phyloP scores from a whole-genome alignment of 2,329 filamentous ascomycete species.

The Ophiosphaerella herpotricha region DNA sequence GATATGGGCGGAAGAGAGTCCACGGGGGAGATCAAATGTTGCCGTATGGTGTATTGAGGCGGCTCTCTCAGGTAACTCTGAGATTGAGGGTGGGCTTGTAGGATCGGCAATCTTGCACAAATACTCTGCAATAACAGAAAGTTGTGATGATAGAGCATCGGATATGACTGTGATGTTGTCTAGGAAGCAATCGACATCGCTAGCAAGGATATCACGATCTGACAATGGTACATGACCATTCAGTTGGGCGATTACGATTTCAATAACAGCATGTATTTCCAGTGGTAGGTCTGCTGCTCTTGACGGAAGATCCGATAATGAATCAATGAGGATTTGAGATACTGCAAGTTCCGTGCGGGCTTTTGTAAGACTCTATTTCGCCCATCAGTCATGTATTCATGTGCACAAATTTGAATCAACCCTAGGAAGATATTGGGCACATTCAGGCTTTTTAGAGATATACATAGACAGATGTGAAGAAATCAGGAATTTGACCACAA shows the following conservation, averaged over 20 bases:
- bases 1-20: constrained; percentile 35
- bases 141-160: constrained; percentile 38
- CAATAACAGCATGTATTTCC: constrained; percentile 50
- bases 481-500: too few relatives aligned
- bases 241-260: constrained; percentile 49
- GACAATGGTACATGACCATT: constrained; percentile 39
- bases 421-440: too few relatives aligned
- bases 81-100: constrained; percentile 9
- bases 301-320: constrained; percentile 42
- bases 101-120: constrained; percentile 43
- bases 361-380: constrained; percentile 43
- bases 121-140: constrained; percentile 32
- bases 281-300: constrained; percentile 44
- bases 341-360: constrained; percentile 40
- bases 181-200: constrained; percentile 48
- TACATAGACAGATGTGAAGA: too few relatives aligned
- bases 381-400: constrained; percentile 4
- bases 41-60: constrained; percentile 14
- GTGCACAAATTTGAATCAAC: neutral
- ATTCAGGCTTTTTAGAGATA: too few relatives aligned
- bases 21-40: constrained; percentile 18
- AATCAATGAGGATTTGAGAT: constrained; percentile 39
- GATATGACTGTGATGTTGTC: constrained; percentile 45
- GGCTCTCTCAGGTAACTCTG: constrained; percentile 15
- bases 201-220: constrained; percentile 47